Conservation (phyloP, 306 rosid species). For the Dalbergia cultrata region DNA sequence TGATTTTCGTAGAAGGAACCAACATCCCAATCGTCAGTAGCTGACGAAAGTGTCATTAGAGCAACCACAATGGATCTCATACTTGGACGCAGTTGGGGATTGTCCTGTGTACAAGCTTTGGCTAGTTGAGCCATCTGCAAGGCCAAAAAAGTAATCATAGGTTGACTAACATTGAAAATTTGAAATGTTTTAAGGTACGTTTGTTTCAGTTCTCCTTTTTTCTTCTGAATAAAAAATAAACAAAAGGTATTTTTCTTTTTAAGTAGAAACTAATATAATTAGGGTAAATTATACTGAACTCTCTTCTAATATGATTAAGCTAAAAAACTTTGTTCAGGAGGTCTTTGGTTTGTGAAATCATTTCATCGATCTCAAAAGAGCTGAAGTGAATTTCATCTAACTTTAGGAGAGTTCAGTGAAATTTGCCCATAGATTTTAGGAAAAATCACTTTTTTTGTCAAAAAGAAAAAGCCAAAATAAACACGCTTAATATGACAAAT, state of each 20-base stretch:
- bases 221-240: too few relatives aligned
- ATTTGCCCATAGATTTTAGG: too few relatives aligned
- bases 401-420: too few relatives aligned
- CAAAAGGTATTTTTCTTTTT: too few relatives aligned
- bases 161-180: conserved; percentile 16
- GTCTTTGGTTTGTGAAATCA: too few relatives aligned
- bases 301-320: too few relatives aligned
- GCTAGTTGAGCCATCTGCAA: conserved; percentile 92
- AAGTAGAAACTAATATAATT: too few relatives aligned
- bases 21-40: conserved; percentile 87
- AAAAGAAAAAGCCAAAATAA: neutral
- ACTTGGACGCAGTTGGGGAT: conserved; percentile 87
- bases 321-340: too few relatives aligned
- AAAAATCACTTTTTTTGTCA: neutral
- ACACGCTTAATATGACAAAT: neutral
- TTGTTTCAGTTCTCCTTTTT: too few relatives aligned
- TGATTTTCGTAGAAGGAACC: conserved; percentile 82
- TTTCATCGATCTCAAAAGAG: too few relatives aligned
- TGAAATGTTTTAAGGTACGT: neutral
- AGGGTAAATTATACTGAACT: too few relatives aligned
- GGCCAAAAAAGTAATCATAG: conserved; percentile 35
- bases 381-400: too few relatives aligned
- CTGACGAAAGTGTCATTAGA: conserved; percentile 87
- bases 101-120: conserved; percentile 83
- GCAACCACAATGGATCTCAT: conserved; percentile 98